Evolutionary conservation across 2,329 filamentous ascomycete species (phyloP), one percentile per base, ranked within the genome.

Genomic region (Fusarium tricinctum): DNA sequence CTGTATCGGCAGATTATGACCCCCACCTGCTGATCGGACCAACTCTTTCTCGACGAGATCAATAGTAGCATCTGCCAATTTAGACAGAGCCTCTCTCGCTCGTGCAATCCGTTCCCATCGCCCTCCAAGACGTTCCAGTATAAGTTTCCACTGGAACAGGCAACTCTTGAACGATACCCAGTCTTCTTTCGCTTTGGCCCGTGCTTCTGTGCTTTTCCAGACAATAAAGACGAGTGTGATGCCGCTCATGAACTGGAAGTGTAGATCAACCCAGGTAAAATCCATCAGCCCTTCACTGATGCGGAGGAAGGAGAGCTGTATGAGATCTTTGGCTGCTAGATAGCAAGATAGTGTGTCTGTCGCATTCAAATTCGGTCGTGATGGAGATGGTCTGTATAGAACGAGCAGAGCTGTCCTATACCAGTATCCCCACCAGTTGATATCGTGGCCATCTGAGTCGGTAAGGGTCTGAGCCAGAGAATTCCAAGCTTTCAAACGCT

Each of bases 401-500:
- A 63, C 63, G 14, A 63, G 58, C 3, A 63, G 22, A 4, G 20
- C 48, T 19, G 57, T 56, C 8, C 48, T 40, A 8, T 63, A 32
- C 59, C 59, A 63, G 8, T 63, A 63, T 8, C 58, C 50, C 59
- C 59, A 63, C 59, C 59, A 63, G 4, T 63, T 63, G 2, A 32
- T 13, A 9, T 63, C 42, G 14, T 43, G 44, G 1, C 48, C 58
- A 22, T 44, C 26, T 2, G 48, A 20, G 12, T 63, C 59, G 14
- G 35, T 22, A 4, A 63, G 42, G 2, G 20, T 48, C 5, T 47
- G 42, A 0, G 59, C 57, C 1, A 33, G 15, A 6, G 5, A 38
- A 6, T 63, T 63, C 59, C 59, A 63, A 1, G 6, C 14, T 19
- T 32, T 38, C 5, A 63, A 14, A 1, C 7, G n/a, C 4, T 22